These are phyloP conservation scores for Nakazawaea pomicola DNA, from an alignment of 805 yeast genomes.

Conservation along the genomic window DNA sequence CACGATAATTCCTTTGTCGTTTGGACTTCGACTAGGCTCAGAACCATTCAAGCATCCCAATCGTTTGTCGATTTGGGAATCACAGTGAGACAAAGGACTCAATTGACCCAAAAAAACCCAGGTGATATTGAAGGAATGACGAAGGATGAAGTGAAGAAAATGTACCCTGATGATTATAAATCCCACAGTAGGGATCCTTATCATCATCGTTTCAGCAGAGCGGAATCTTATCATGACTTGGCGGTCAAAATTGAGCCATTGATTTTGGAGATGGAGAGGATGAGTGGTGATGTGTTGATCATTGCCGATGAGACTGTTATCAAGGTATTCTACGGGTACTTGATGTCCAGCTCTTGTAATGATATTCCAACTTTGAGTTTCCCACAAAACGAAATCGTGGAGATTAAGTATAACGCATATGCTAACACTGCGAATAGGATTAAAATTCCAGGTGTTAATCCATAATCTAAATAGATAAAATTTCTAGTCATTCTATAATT, in stretches of 20 bases:
- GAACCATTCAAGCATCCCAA: conserved; percentile 77
- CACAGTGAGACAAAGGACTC: conserved; percentile 69
- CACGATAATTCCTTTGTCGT: conserved; percentile 65
- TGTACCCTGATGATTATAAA: conserved; percentile 66
- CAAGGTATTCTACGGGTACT: conserved; percentile 86
- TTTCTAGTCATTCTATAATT: neutral
- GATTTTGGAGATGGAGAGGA: conserved; percentile 88
- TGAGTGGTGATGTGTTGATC: conserved; percentile 79
- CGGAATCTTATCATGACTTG: conserved; percentile 93
- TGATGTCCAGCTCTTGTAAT: conserved; percentile 84
- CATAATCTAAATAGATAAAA: neutral
- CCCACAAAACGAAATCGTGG: conserved; percentile 78
- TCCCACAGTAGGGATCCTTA: conserved; percentile 75
- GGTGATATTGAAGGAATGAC: conserved; percentile 76
- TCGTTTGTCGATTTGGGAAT: conserved; percentile 61
- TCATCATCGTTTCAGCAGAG: conserved; percentile 86
- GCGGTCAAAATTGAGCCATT: conserved; percentile 93
- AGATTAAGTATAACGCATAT: conserved; percentile 83
- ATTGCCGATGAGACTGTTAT: conserved; percentile 92
- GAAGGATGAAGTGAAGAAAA: conserved; percentile 49
- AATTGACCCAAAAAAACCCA: conserved; percentile 82
- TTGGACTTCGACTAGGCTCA: conserved; percentile 91
- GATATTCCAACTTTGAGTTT: conserved; percentile 82
- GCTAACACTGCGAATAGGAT: conserved; percentile 61
- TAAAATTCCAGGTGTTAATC: conserved; percentile 27